Base-by-base conservation (phyloP, 2,329 filamentous ascomycete species). In the Claviceps sp. region DNA sequence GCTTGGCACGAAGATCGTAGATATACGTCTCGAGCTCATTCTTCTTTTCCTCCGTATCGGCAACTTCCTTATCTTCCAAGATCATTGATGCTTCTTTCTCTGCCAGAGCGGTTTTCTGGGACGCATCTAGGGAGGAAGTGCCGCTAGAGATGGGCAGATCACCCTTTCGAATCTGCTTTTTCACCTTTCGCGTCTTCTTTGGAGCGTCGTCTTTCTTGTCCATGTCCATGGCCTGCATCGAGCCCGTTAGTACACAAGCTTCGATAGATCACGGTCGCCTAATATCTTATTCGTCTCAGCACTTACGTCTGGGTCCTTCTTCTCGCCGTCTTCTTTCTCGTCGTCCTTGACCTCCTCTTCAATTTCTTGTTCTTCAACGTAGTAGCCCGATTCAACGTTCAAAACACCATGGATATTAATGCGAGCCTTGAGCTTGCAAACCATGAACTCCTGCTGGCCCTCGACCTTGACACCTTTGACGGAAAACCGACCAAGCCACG, bases 31-130 rank as follows among this genome's bases (percentile, higher is more conserved):
- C 93, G 50, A 98, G 86, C 73, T 97, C 91, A 76, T 98, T 98
- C 88, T 97, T 98, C 82, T 95, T 95, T 76, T 97, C 89, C 68
- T 97, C 93, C 39, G 93, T 98, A 69, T 97, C 93, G 61, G 87
- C 88, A 52, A 98, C 90, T 53, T 97, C 84, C 80, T 97, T 98
- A 75, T 98, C 93, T 71, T 96, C 89, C 82, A 95, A 91, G 61
- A 89, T 82, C 93, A 98, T 97, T 61, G 82, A 68, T 59, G 83
- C 78, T 74, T 98, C 93, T 68, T 84, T 83, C 78, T 98, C 93
- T 49, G 77, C 71, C 58, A 83, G 75, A n/a, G 74, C 64, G 55
- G 82, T 73, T 76, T 86, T 91, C 64, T 74, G 66, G 16, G 75
- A 61, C 48, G 79, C 68, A 56, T 95, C 89, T 52, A 96, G 77